Base-by-base conservation (phyloP, 2,329 filamentous ascomycete genomes). In the Colletotrichum tamarilloi region DNA sequence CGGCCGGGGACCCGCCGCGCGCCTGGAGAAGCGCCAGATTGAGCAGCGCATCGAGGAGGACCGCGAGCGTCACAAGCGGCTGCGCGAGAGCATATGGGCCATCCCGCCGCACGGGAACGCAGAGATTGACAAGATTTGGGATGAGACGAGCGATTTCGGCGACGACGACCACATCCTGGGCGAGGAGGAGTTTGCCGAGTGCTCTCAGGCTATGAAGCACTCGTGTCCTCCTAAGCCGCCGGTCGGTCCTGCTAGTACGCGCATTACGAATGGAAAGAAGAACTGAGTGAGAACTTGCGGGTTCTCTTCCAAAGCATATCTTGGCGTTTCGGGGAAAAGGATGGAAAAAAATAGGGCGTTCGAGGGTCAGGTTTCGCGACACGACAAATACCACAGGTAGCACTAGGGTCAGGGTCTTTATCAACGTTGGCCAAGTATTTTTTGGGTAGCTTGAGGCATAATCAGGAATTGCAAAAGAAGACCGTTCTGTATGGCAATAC, bases 41-140 rank as follows among this genome's bases (percentile, higher is more conserved):
- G 95, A 98, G 84, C 95, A 98, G 85, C 89, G 97, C 53, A 98
- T 99, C 75, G 97, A 99, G 78, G 97, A 99, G 83, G 97, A 99
- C 82, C 88, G 97, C 4, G 97, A 99, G 82, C 87, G 97, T 56
- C 97, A 99, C 82, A 99, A 99, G 87, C 87, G 96, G 56, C 86
- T 96, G 78, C 87, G 97, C 26, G 97, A 99, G 84, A 95, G 92
- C 78, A 97, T 98, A 75, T 99, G 97, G 97, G 94, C 95, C 0
- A 92, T 98, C 2, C 90, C 90, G 35, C 87, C 89, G 9, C 88
- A 90, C 38, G 85, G 87, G 19, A 89, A 92, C 46, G 84, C 85
- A 12, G 96, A 98, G 83, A 92, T 95, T 84, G 90, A 92, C 75
- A 94, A 91, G 83, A 84, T 97, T 76, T 97, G 94, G 93, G 94